A percentile compares a stretch with the other conserved stretches of the same genome.
phyloP scores from a whole-genome alignment of 139 green algal genomes.

The Asterochloris erici region DNA sequence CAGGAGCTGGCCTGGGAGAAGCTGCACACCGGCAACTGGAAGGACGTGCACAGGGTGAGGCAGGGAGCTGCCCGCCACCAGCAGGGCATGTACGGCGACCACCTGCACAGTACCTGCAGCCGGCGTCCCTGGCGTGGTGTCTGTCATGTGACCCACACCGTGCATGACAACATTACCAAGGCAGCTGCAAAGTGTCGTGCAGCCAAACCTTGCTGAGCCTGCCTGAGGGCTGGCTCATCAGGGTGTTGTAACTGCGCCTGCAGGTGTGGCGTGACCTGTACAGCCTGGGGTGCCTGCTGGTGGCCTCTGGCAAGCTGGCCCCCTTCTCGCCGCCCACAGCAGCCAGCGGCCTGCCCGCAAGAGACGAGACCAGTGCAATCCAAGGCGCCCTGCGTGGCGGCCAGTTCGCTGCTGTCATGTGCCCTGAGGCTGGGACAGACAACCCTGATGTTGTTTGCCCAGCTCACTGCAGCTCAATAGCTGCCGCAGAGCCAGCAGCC shows the following conservation, averaged over 20 bases:
- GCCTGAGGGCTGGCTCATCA: too few species aligned
- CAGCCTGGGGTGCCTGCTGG: slow-evolving; percentile 50
- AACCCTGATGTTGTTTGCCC: too few species aligned
- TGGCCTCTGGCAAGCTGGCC: not conserved
- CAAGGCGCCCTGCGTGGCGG: too few species aligned
- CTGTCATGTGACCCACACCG: not conserved
- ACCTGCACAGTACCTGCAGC: not conserved
- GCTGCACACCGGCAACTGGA: slow-evolving; percentile 84
- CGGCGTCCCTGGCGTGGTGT: not conserved
- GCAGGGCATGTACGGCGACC: not conserved
- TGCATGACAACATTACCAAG: not conserved
- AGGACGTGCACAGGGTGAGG: slow-evolving; percentile 51
- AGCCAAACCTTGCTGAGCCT: too few species aligned
- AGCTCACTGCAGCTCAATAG: not conserved
- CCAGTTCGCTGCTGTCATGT: too few species aligned
- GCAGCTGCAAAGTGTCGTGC: not conserved
- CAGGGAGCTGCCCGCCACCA: not conserved
- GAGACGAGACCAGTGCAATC: too few species aligned
- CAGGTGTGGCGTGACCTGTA: slow-evolving; percentile 81
- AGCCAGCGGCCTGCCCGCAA: not conserved
- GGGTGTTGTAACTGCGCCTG: not conserved
- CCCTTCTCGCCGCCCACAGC: not conserved
- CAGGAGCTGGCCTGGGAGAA: slow-evolving; percentile 63
- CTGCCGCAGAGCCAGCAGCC: not conserved
- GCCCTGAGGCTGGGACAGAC: too few species aligned